Percentiles rank a stretch among this genome's conserved stretches.
These are phyloP conservation scores for Carex myosuroides DNA, from an alignment of 176 grass and related monocot genomes.

Conservation along the genomic window DNA sequence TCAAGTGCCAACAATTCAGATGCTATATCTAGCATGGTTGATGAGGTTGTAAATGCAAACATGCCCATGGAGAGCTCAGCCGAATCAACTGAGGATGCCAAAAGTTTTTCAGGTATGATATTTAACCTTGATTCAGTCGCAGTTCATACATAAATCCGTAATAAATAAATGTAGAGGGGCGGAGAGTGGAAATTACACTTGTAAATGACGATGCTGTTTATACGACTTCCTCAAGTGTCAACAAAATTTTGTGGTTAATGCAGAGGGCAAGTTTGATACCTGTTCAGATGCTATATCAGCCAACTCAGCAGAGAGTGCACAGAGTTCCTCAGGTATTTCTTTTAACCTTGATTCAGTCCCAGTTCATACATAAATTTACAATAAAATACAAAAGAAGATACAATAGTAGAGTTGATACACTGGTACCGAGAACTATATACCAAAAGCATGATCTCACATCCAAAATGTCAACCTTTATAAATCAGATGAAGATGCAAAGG, in stretches of 20 bases:
- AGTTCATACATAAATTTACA: background rate
- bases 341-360: background rate
- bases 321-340: slow-evolving; percentile 9
- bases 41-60: slow-evolving; percentile 16
- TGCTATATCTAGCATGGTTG: slow-evolving; percentile 3
- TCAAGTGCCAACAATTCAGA: slow-evolving; percentile 12
- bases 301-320: background rate
- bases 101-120: slow-evolving; percentile 14
- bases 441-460: background rate
- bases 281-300: slow-evolving; percentile 7
- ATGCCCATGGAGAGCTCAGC: slow-evolving; percentile 7
- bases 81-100: background rate
- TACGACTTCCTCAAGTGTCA: slow-evolving; percentile 3
- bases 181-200: slow-evolving; percentile 44
- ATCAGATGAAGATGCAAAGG: background rate
- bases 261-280: background rate
- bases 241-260: slow-evolving; percentile 1
- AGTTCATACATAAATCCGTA: background rate
- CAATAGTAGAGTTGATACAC: background rate
- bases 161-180: slow-evolving; percentile 47
- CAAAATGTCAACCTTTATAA: background rate
- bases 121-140: background rate
- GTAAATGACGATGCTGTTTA: background rate
- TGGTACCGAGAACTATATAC: background rate
- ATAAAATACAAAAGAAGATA: background rate